Evolutionary conservation across 257 asterid species (phyloP).

Genomic region (Solanum paucissectum): DNA sequence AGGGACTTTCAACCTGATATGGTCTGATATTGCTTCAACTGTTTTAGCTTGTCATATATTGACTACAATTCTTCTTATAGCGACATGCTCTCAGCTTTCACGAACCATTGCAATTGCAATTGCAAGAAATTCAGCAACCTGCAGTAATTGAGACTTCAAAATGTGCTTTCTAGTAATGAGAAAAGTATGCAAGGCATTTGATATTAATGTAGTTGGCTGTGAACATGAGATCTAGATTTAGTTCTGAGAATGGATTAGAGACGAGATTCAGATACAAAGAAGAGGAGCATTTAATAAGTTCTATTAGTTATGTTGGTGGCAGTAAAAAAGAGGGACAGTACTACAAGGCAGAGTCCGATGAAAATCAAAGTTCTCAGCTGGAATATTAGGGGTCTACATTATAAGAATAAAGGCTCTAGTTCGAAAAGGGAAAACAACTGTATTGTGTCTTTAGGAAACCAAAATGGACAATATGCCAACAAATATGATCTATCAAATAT

Average conservation of each 20-base stretch:
- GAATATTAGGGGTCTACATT: background rate
- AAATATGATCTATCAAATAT: background rate
- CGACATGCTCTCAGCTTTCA: background rate
- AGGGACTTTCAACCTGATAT: background rate
- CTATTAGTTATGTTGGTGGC: background rate
- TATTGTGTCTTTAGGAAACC: background rate
- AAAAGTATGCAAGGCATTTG: background rate
- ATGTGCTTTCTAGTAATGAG: background rate
- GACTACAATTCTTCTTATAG: background rate
- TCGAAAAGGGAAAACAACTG: background rate
- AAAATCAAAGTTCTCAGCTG: background rate
- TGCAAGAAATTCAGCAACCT: background rate
- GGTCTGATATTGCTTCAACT: background rate
- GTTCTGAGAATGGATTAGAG: background rate
- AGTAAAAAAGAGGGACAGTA: background rate
- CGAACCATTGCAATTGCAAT: background rate
- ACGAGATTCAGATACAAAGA: background rate
- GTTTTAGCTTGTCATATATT: background rate
- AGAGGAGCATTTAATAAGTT: background rate
- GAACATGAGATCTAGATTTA: background rate
- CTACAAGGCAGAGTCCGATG: background rate
- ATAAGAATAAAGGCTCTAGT: background rate
- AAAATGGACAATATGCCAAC: background rate
- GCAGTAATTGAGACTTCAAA: background rate
- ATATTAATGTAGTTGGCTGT: background rate